Evolutionary conservation across 176 grass and related monocot species (phyloP), one percentile per base, ranked within the genome.

Genomic region (Juncus effusus): DNA sequence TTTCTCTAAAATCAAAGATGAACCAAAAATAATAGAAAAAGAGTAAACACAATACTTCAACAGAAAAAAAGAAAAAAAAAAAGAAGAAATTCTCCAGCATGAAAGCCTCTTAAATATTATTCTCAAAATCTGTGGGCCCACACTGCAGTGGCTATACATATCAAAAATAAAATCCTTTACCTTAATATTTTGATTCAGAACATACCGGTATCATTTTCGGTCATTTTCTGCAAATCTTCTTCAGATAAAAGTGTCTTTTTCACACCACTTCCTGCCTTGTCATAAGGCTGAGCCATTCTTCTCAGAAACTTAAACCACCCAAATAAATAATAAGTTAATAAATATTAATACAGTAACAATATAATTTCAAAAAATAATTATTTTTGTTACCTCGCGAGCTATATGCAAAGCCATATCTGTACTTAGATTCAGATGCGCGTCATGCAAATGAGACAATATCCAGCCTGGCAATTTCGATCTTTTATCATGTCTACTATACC

Each of bases 331-430:
- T 52, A 35, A 36, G 44, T 38, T n/a, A 75, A 28, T 38, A 60
- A 57, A 56, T 0, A 70, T 50, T 44, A 65, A n/a, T 60, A 61
- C 15, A 51, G 74, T 49, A 72, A 6, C 3, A 3, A 36, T 19
- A 35, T 45, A 38, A 60, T 11, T 7, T 2, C 9, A 74, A 70
- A 55, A 59, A n/a, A 10, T 52, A 59, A 61, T 15, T 39, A n/a
- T 11, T 42, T 38, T 75, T 14, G 59, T 79, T 65, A 97, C 94
- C 94, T 93, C 85, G 39, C 88, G 88, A 66, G 94, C 94, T 70
- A 91, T 89, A 79, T 93, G 94, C 72, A 97, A 60, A 74, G 94
- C 85, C 94, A 97, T 97, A 40, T 97, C 88, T 1, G 94, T 97
- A 72, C 94, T 97, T 10, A 93, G 83, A 64, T 97, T 97, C 16